Evolutionary conservation across 805 yeast species (phyloP), one percentile per base, ranked within the genome.

Genomic region (Ogataea naganishii): DNA sequence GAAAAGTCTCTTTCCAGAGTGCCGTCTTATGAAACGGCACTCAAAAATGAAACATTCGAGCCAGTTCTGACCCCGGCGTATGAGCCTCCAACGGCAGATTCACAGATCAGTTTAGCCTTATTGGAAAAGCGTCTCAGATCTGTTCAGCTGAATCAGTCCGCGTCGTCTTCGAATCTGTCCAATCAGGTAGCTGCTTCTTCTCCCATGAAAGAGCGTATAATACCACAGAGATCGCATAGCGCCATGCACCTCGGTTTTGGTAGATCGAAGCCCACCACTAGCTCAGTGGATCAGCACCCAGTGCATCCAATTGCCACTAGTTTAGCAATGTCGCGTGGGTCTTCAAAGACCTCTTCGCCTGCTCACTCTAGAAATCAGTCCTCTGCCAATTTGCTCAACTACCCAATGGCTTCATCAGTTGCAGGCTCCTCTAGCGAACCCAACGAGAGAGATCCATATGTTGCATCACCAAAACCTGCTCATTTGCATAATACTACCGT

Each of bases 1-100:
- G 67, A 69, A 3, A 50, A 51, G 5, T 53, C 62, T 3, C 40
- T 84, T 39, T 75, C 80, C 14, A 60, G 73, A 28, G 95, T 89
- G 6, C 97, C 97, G 0, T 75, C 95, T 0, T 89, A 89, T 53
- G 69, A 67, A 6, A 77, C 81, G 19, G 96, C 97, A 0, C 55
- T 86, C 51, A 71, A 69, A 43, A 53, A 71, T 3, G 75, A 66
- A 26, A 38, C 37, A 6, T 58, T 56, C 5, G 67, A 60, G 3
- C 68, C 61, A 14, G 73, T 69, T 30, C 55, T 79, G 16, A 77
- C 95, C 2, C 96, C 96, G 1, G 68, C 70, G 2, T 86, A 85
- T 51, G 65, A 60, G 37, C 76, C 75, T 6, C 71, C 72, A 3
- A 41, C 56, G 11, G 63, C 62, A 4, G 65, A 64, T 2, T 62